Base-by-base conservation (phyloP, 257 asterid species). In the Leptodermis oblonga region DNA sequence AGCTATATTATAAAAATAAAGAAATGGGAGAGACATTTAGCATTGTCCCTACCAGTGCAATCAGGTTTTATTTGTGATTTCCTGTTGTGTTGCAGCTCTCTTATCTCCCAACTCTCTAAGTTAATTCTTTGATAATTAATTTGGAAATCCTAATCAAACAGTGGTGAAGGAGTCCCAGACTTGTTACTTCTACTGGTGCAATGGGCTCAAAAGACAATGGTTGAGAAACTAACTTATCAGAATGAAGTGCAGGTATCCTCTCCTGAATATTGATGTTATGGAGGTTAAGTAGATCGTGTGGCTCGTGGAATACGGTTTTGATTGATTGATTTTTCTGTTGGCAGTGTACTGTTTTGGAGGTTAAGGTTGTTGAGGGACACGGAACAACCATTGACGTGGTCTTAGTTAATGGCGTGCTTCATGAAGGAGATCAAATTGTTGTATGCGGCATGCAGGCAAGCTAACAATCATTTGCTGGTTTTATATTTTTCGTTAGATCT, bases 331-430 rank as follows among this genome's bases (percentile, higher is more conserved):
- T 45, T 64, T 70, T 30, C 7, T 53, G 65, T 73, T 74, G 67
- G 77, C 90, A 94, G 99, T 94, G 99, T 81, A 94, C 99, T 61
- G 99, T 94, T 72, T 76, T 94, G 87, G 99, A 94, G 87, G 99
- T 94, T 70, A 94, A 94, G 81, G 99, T 94, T 56, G 73, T 91
- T 73, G 99, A 94, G 85, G 97, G 99, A 62, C 99, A 89, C 60
- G 99, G 97, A 72, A 94, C 97, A 69, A 94, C 99, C 12, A 86
- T 91, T 79, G 99, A 94, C 30, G 97, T 89, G 66, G 95, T 94
- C n/a, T 78, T 94, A 73, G 99, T 94, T 34, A 94, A 94, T 56
- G 97, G 99, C 0, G 92, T 94, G 71, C 99, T 94, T 68, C 97
- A 89, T 69, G 97, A 94, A 82, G 97, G 97, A 70, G 97, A 94